Evolutionary conservation across 2,329 filamentous ascomycete species (phyloP), one percentile per base, ranked within the genome.

Genomic region (Diplodia corticola): DNA sequence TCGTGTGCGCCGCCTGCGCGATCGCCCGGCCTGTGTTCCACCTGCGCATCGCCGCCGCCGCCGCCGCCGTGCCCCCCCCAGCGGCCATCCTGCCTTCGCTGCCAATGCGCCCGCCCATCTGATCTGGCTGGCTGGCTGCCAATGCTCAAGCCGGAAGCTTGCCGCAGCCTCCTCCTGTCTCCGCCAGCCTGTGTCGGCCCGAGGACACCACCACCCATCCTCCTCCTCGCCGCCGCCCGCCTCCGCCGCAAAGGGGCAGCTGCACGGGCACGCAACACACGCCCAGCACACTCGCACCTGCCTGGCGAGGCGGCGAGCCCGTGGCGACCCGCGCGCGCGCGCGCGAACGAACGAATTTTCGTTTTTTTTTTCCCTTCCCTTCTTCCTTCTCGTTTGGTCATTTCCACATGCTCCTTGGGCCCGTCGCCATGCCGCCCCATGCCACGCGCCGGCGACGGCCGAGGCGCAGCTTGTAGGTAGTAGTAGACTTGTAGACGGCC

Each of bases 211-310:
- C 57, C 44, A 7, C 13, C 12, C 44, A 7, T 6, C 12, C 9
- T 9, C 50, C 26, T 10, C 26, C 50, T 30, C 50, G 24, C 50
- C 51, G 51, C 30, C 51, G 33, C 53, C 30, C 51, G 33, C 53
- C 53, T 37, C 54, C 54, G 54, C 54, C 40, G 57, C 57, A 50
- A 61, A 61, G 57, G 57, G 57, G 57, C 57, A 61, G 57, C 57
- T 61, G 57, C 57, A 49, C 57, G 28, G 57, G 57, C 57, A 49
- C 55, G 55, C 53, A 37, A n/a, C 48, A 20, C 46, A 26, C 28
- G 35, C 17, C 51, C 28, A 20, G 28, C 51, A 26, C 48, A 26
- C 48, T 20, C 22, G 48, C 48, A 50, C 20, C 48, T 15, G 48
- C 48, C 48, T 33, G 30, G 30, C 33, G 33, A 35, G 33, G 33